phyloP scores from a whole-genome alignment of 106 monocot species.

The Cymbidium sinense region DNA sequence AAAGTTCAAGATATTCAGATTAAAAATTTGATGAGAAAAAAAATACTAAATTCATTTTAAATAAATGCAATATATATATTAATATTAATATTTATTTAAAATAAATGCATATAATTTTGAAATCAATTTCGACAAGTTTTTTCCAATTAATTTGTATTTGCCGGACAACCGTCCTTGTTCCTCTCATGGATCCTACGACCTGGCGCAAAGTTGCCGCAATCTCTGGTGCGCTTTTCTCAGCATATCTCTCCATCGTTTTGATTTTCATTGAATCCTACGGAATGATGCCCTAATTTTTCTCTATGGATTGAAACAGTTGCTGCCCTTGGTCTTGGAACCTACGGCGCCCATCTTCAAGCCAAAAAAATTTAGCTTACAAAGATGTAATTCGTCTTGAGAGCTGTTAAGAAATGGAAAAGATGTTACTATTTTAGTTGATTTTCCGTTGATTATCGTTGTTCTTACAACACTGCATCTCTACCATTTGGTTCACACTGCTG shows the following conservation, averaged over 20 bases:
- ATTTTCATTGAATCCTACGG: constrained; percentile 1
- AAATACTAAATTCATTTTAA: too few relatives aligned
- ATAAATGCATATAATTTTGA: too few relatives aligned
- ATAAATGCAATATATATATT: too few relatives aligned
- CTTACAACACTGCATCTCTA: constrained; percentile 61
- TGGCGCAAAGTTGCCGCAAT: constrained; percentile 88
- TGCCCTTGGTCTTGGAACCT: constrained; percentile 83
- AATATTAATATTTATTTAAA: too few relatives aligned
- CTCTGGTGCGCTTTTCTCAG: constrained; percentile 42
- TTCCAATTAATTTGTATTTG: too few relatives aligned
- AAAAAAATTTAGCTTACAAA: constrained; percentile 68
- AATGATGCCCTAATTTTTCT: neutral
- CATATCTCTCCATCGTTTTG: neutral
- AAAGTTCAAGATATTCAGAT: too few relatives aligned
- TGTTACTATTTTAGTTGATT: neutral
- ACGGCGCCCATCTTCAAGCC: constrained; percentile 88
- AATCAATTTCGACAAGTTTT: too few relatives aligned
- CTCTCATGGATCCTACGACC: constrained; percentile 50
- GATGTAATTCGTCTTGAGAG: constrained; percentile 30
- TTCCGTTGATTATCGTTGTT: neutral
- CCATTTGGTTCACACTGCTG: constrained; percentile 86
- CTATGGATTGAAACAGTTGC: constrained; percentile 32
- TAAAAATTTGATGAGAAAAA: too few relatives aligned
- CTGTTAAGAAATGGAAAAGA: neutral
- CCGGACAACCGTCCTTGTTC: too few relatives aligned